These are phyloP conservation scores for Raphidocelis subcapitata DNA, from an alignment of 139 green algal genomes.

Conservation along the genomic window DNA sequence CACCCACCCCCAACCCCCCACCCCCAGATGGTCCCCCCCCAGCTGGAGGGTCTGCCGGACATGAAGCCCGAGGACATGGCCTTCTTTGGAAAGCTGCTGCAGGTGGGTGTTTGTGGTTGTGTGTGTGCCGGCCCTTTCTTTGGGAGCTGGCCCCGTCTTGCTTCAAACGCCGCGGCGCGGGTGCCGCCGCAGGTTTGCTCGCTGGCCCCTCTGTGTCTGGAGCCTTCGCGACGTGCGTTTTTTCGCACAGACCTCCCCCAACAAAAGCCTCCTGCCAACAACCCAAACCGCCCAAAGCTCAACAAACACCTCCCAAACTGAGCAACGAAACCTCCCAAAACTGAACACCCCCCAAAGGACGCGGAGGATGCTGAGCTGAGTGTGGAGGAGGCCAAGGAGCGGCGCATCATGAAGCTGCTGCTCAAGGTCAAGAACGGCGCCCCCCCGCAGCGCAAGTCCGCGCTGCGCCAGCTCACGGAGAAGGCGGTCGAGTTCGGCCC, in stretches of 20 bases:
- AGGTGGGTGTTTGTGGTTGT: slow-evolving; percentile 53
- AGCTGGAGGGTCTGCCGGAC: slow-evolving; percentile 87
- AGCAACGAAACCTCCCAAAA: background rate
- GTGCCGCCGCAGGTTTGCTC: too few relatives aligned
- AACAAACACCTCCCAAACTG: background rate
- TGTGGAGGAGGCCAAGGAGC: slow-evolving; percentile 93
- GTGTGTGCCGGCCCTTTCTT: too few relatives aligned
- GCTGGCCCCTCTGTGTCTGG: too few relatives aligned
- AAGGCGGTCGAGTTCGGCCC: slow-evolving; percentile 97
- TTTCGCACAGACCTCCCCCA: too few relatives aligned
- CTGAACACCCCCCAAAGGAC: slow-evolving; percentile 43
- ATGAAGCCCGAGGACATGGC: slow-evolving; percentile 96
- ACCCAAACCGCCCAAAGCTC: background rate
- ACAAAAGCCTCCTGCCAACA: too few relatives aligned
- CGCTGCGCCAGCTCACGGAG: slow-evolving; percentile 96
- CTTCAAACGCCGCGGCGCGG: too few relatives aligned
- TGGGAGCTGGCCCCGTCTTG: too few relatives aligned
- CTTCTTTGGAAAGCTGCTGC: slow-evolving; percentile 93
- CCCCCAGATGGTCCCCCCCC: too few relatives aligned
- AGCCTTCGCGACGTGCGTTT: too few relatives aligned
- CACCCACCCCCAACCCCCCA: too few relatives aligned
- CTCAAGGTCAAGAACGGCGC: slow-evolving; percentile 99
- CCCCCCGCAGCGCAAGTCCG: slow-evolving; percentile 93
- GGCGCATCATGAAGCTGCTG: slow-evolving; percentile 99
- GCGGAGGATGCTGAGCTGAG: slow-evolving; percentile 90